Conservation (phyloP, 306 rosid genomes). For the Dryas alaskensis region DNA sequence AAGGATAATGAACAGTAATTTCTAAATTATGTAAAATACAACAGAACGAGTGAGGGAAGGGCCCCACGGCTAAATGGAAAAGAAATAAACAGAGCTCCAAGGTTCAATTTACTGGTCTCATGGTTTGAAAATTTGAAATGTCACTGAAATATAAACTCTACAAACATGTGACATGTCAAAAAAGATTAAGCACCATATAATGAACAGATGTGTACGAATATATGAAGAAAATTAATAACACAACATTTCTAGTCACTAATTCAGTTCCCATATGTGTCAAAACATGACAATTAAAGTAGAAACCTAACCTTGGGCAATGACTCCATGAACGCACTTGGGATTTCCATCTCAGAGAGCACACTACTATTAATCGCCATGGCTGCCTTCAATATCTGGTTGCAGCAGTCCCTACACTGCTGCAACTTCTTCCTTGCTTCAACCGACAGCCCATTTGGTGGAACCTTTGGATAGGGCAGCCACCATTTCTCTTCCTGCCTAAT, state of each 20-base stretch:
- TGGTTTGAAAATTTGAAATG: neutral
- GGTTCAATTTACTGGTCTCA: neutral
- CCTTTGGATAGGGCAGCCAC: slow-evolving; percentile 97
- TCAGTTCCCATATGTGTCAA: neutral
- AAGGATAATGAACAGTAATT: neutral
- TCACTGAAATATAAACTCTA: neutral
- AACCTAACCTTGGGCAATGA: slow-evolving; percentile 70
- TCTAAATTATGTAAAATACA: neutral
- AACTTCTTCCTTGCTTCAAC: slow-evolving; percentile 72
- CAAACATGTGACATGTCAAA: neutral
- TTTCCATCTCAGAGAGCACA: slow-evolving; percentile 91
- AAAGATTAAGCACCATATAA: neutral
- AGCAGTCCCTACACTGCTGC: slow-evolving; percentile 92
- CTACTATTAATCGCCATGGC: slow-evolving; percentile 85
- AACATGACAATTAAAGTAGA: neutral
- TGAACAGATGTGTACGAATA: neutral
- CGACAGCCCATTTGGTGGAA: slow-evolving; percentile 68
- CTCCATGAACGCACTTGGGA: slow-evolving; percentile 64
- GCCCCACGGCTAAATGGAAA: neutral
- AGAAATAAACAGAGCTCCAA: neutral
- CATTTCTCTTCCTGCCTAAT: slow-evolving; percentile 95
- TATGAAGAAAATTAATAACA: neutral
- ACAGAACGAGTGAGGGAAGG: neutral
- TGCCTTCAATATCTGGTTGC: slow-evolving; percentile 83
- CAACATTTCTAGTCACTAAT: neutral